phyloP scores from a whole-genome alignment of 306 rosid species.

The Malus sieversii region DNA sequence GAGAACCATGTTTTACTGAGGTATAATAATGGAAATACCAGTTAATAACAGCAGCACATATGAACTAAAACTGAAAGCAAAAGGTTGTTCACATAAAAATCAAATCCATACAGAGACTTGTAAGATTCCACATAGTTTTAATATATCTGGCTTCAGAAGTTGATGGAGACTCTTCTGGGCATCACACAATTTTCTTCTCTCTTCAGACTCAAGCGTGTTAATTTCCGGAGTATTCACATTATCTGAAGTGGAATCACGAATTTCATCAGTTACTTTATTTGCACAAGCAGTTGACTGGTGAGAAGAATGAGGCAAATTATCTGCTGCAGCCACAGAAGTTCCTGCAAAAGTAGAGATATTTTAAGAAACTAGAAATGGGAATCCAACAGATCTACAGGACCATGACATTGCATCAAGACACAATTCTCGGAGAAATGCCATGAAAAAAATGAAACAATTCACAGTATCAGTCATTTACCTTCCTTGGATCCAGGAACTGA shows the following conservation, averaged over 20 bases:
- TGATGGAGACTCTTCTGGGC: slow-evolving; percentile 35
- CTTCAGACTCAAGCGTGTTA: slow-evolving; percentile 18
- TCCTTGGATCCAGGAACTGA: slow-evolving; percentile 27
- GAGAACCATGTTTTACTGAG: neutral
- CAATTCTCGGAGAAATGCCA: neutral
- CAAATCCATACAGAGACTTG: slow-evolving; percentile 43
- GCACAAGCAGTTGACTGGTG: slow-evolving; percentile 25
- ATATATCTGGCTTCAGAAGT: slow-evolving; percentile 40
- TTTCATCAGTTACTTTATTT: slow-evolving; percentile 8
- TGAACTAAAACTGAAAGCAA: neutral
- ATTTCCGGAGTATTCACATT: slow-evolving; percentile 13
- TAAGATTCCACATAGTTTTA: slow-evolving; percentile 51
- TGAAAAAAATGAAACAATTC: slow-evolving; percentile 9
- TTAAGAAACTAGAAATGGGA: slow-evolving; percentile 20
- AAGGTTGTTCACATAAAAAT: neutral
- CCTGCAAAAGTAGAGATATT: slow-evolving; percentile 36
- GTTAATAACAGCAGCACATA: neutral
- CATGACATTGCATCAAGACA: slow-evolving; percentile 16
- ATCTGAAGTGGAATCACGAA: slow-evolving; percentile 14
- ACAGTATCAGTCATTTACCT: slow-evolving; percentile 40
- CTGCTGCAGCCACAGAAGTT: slow-evolving; percentile 11
- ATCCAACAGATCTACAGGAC: slow-evolving; percentile 3
- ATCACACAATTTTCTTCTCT: slow-evolving; percentile 25
- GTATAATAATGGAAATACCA: neutral
- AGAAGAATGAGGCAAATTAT: slow-evolving; percentile 24